Percentiles rank a stretch among this genome's conserved stretches.
Evolutionary conservation across 148 eudicot species (phyloP).

Genomic region (Arctostaphylos glauca): DNA sequence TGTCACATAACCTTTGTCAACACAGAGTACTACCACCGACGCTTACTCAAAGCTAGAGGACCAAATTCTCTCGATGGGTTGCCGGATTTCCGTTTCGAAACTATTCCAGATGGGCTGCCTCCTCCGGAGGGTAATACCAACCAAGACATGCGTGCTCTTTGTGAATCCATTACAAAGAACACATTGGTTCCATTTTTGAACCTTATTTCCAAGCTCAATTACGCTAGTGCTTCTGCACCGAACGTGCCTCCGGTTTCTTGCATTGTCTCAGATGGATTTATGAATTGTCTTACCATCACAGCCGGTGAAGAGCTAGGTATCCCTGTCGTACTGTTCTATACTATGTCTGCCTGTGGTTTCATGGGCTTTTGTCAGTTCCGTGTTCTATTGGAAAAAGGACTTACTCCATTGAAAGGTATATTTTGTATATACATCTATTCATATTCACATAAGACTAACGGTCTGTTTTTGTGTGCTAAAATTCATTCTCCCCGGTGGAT

Average conservation of each 20-base stretch:
- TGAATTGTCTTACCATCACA: constrained; percentile 15
- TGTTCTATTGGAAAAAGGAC: constrained; percentile 13
- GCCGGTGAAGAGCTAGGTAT: constrained; percentile 24
- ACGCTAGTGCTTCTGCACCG: neutral
- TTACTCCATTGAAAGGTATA: constrained; percentile 8
- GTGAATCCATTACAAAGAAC: neutral
- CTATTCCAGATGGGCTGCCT: constrained; percentile 26
- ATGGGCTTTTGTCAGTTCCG: constrained; percentile 25
- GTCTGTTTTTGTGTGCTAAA: too few species aligned
- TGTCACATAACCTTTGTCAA: constrained; percentile 18
- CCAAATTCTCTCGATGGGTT: constrained; percentile 7
- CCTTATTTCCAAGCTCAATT: constrained; percentile 16
- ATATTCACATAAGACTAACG: too few species aligned
- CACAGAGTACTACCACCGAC: constrained; percentile 17
- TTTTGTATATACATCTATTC: too few species aligned
- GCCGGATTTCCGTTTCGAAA: constrained; percentile 18
- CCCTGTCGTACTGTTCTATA: constrained; percentile 21
- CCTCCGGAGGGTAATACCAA: neutral
- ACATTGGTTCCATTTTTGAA: neutral
- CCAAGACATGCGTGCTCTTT: neutral
- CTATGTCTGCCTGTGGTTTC: constrained; percentile 24
- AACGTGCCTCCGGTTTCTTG: constrained; percentile 18
- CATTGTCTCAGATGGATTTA: constrained; percentile 24
- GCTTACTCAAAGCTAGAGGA: constrained; percentile 9
- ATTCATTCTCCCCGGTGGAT: too few species aligned